phyloP scores from a whole-genome alignment of 345 rosid genomes.

The Nephelium lappaceum region DNA sequence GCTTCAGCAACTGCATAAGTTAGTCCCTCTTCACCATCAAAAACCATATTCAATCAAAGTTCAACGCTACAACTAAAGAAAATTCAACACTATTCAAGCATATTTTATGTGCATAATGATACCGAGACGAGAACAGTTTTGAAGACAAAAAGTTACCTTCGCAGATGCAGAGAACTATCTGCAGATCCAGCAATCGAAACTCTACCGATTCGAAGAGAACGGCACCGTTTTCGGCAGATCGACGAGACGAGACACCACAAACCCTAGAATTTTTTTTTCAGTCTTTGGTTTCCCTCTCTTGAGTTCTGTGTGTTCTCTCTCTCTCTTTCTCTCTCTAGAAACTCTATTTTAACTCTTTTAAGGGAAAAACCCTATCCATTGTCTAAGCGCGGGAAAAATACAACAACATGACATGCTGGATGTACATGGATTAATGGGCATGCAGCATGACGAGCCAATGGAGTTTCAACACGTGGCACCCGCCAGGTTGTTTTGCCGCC shows the following conservation, averaged over 20 bases:
- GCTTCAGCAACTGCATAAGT: neutral
- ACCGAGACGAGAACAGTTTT: neutral
- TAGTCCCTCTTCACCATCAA: neutral
- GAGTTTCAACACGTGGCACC: slow-evolving; percentile 13
- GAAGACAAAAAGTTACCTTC: neutral
- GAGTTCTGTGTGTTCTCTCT: neutral
- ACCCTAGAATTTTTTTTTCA: slow-evolving; percentile 5
- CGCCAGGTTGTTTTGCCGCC: slow-evolving; percentile 40
- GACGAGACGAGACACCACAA: neutral
- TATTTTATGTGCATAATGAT: neutral
- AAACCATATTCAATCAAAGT: neutral
- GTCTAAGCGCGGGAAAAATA: slow-evolving; percentile 51
- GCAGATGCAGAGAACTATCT: neutral
- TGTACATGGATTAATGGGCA: neutral
- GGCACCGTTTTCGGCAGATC: neutral
- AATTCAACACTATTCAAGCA: neutral
- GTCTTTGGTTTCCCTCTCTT: slow-evolving; percentile 8
- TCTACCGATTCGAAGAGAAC: neutral
- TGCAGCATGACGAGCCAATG: slow-evolving; percentile 13
- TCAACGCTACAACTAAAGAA: neutral
- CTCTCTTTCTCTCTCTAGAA: slow-evolving; percentile 22
- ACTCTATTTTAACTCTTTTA: slow-evolving; percentile 5
- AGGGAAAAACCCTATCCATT: slow-evolving; percentile 27
- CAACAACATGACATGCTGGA: neutral
- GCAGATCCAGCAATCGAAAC: neutral